Evolutionary conservation across 1,139 yeast species (phyloP), one percentile per base, ranked within the genome.

Genomic region (Oligophagozyma castellii): DNA sequence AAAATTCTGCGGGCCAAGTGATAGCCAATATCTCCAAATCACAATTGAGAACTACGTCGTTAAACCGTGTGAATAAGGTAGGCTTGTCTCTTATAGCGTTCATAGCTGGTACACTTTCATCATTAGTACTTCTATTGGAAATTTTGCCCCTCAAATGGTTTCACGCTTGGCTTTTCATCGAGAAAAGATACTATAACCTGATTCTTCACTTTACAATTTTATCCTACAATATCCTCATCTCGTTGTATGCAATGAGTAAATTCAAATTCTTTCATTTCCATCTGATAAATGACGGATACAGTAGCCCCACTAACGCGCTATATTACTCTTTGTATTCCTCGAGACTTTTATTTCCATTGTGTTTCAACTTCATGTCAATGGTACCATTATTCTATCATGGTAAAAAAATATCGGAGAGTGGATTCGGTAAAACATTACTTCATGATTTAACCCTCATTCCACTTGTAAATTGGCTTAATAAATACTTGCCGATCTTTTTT

Each of bases 221-320:
- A 21, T 33, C 44, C 7, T 50, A 51, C 30, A 44, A 39, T 29
- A 48, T 50, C 6, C 11, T 51, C 4, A 42, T 40, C 4, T 47
- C 53, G n/a, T 35, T 50, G 12, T 48, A 46, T 32, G 46, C 56
- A 3, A 43, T 51, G 51, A 46, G 53, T 29, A 45, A 45, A 25
- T 40, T 51, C 30, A 51, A 49, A 31, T 46, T 50, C 31, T 41
- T 40, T 22, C 43, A 48, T 30, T 47, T 51, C 29, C 56, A 51
- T 35, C 29, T 51, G 28, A 48, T 47, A 14, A 38, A 50, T 5
- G 49, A 46, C 29, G 56, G 56, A 8, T 37, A 39, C 16, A 48
- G 54, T 27, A 51, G 44, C 27, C 56, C 56, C 7, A 35, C 43
- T 16, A 51, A 51, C 27, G 39, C 53, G 5, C 31, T 50, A 6